Base-by-base conservation (phyloP, 2,329 filamentous ascomycete genomes). In the Colletotrichum limetticola region DNA sequence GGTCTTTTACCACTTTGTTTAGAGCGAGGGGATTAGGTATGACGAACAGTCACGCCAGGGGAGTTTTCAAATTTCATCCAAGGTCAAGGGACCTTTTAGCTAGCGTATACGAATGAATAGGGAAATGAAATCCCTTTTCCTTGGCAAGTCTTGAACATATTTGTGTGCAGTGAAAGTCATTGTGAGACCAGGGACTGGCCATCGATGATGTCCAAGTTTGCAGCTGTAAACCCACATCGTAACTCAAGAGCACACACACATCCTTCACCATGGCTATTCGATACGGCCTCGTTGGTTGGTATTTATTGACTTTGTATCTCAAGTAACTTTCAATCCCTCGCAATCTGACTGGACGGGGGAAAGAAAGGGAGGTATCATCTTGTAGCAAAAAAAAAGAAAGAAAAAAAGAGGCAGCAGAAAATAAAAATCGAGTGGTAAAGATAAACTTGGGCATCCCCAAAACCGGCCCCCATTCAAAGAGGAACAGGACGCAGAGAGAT, bases 331-430 rank as follows among this genome's bases (percentile, higher is more conserved):
- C 46, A 57, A 56, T 64, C 37, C 70, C 59, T 64, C 46, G 30
- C 66, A 57, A 52, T 19, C 22, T 70, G 68, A 26, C 46, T 61
- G 28, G n/a, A 22, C 46, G 30, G 9, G 26, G 35, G 59, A 26
- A 57, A 14, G 53, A 58, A 49, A 49, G 19, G 56, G 56, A 72
- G 72, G 72, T 74, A 74, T 72, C 69, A 74, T 75, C 68, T 67
- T 61, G 37, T 42, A 42, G 37, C 16, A 42, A 42, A 64, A 63
- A 70, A 59, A 32, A 32, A 30, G 8, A 8, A 26, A 26, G 4
- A 26, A 26, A 26, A 9, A 9, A 32, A 32, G 30, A 32, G 42
- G 61, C 60, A 28, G 72, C 69, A 64, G 3, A 35, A 53, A 49
- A 26, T 2, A 16, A 62, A 61, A 55, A 66, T 56, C 24, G 59